These are phyloP conservation scores for Nakazawaea wickerhamii DNA, from an alignment of 805 yeast species.

Conservation along the genomic window DNA sequence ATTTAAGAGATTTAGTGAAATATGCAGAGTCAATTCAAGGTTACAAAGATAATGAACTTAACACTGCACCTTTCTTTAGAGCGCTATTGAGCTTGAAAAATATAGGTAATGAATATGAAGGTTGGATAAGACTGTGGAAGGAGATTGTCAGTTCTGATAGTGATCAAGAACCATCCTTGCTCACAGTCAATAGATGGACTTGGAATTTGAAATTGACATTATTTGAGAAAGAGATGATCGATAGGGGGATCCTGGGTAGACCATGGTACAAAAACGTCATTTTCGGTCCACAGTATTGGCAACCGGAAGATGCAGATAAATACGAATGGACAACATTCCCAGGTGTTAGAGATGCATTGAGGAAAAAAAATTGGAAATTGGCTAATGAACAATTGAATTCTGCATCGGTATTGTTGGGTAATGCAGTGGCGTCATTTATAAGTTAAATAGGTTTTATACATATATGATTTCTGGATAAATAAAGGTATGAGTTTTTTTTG, in stretches of 20 bases:
- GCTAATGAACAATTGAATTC: slow-evolving; percentile 51
- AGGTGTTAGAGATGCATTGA: slow-evolving; percentile 62
- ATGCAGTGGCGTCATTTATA: slow-evolving; percentile 20
- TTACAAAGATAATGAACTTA: slow-evolving; percentile 15
- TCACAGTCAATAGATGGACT: slow-evolving; percentile 68
- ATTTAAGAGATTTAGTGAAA: slow-evolving; percentile 40
- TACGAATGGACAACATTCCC: slow-evolving; percentile 69
- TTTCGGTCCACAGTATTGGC: slow-evolving; percentile 61
- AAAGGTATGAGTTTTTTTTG: too few relatives aligned
- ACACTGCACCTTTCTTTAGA: slow-evolving; percentile 24
- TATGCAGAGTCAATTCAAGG: slow-evolving; percentile 23
- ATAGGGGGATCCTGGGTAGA: slow-evolving; percentile 42
- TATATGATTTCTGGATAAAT: background rate
- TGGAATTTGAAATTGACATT: slow-evolving; percentile 68
- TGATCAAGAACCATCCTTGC: slow-evolving; percentile 67
- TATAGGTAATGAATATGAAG: slow-evolving; percentile 42
- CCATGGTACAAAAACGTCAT: slow-evolving; percentile 63
- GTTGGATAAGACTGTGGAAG: slow-evolving; percentile 63
- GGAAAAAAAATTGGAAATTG: slow-evolving; percentile 37
- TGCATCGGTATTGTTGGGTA: slow-evolving; percentile 31
- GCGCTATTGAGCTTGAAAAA: slow-evolving; percentile 32
- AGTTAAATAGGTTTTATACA: slow-evolving; percentile 1
- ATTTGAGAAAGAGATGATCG: slow-evolving; percentile 49
- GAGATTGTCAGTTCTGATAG: slow-evolving; percentile 43
- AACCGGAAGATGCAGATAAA: slow-evolving; percentile 38